phyloP scores from a whole-genome alignment of 139 green algal genomes.

The Deuterostichococcus epilithicus region DNA sequence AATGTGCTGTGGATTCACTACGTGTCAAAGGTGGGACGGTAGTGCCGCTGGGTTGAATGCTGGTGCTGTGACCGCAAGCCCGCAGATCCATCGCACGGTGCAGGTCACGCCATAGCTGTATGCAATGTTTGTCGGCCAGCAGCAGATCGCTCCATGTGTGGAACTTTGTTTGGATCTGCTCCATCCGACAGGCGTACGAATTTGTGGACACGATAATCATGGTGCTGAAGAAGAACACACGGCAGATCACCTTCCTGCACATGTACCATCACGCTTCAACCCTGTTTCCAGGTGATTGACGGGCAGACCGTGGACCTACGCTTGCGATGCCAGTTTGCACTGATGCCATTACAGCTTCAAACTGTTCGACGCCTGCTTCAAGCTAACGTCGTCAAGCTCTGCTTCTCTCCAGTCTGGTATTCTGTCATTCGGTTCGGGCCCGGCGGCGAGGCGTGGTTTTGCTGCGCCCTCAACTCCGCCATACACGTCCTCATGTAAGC shows the following conservation, averaged over 20 bases:
- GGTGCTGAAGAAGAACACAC: conserved; percentile 58
- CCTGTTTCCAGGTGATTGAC: conserved; percentile 42
- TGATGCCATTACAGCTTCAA: too few relatives aligned
- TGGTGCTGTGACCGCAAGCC: too few relatives aligned
- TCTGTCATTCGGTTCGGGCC: conserved; percentile 32
- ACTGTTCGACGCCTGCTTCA: too few relatives aligned
- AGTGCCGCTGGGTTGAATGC: background rate
- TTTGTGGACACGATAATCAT: conserved; percentile 62
- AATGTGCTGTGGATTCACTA: conserved; percentile 43
- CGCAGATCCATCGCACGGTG: too few relatives aligned
- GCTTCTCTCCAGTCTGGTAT: conserved; percentile 44
- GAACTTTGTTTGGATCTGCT: too few relatives aligned
- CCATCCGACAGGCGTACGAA: conserved; percentile 38
- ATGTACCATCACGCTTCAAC: conserved; percentile 53
- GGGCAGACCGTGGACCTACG: too few relatives aligned
- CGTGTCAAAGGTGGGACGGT: conserved; percentile 27
- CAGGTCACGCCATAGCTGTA: background rate
- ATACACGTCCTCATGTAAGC: conserved; percentile 43
- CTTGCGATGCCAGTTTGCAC: too few relatives aligned
- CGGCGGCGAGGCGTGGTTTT: conserved; percentile 40
- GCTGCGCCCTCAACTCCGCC: conserved; percentile 40
- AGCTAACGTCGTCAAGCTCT: too few relatives aligned
- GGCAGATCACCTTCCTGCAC: conserved; percentile 47
- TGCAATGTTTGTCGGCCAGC: background rate
- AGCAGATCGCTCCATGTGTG: too few relatives aligned